Conservation (phyloP, 805 yeast species). For the Metschnikowia colocasiae region DNA sequence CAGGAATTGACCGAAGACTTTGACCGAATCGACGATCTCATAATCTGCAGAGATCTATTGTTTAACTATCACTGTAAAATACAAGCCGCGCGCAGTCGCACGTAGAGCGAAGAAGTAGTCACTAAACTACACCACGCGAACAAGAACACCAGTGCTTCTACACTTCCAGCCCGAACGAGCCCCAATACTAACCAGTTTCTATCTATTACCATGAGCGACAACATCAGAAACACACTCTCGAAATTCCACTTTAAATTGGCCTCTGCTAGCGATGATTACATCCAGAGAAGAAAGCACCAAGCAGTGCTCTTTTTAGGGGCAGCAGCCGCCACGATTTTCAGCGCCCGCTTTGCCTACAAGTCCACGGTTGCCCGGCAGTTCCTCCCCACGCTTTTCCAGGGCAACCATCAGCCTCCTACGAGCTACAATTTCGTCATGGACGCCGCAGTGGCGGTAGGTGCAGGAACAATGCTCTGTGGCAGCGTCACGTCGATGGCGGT, state of each 20-base stretch:
- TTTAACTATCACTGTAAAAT: slow-evolving; percentile 2
- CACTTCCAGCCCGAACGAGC: neutral
- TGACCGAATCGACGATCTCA: neutral
- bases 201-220: neutral
- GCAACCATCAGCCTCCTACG: slow-evolving; percentile 83
- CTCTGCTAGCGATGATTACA: slow-evolving; percentile 46
- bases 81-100: neutral
- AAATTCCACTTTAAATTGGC: slow-evolving; percentile 28
- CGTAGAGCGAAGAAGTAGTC: too few relatives aligned
- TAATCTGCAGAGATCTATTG: slow-evolving; percentile 3
- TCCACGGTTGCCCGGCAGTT: slow-evolving; percentile 71
- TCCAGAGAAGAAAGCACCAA: slow-evolving; percentile 62
- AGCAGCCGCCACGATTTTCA: slow-evolving; percentile 65
- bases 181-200: too few relatives aligned
- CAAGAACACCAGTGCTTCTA: neutral
- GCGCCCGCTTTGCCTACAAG: slow-evolving; percentile 70
- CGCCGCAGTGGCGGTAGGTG: slow-evolving; percentile 79
- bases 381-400: slow-evolving; percentile 73
- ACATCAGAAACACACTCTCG: neutral
- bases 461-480: slow-evolving; percentile 73
- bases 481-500: slow-evolving; percentile 68
- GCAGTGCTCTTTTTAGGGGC: slow-evolving; percentile 70
- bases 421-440: slow-evolving; percentile 70
- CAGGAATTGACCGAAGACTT: too few relatives aligned
- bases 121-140: too few relatives aligned